Conservation (phyloP, 2,329 filamentous ascomycete genomes). For the Paecilomyces formosus region DNA sequence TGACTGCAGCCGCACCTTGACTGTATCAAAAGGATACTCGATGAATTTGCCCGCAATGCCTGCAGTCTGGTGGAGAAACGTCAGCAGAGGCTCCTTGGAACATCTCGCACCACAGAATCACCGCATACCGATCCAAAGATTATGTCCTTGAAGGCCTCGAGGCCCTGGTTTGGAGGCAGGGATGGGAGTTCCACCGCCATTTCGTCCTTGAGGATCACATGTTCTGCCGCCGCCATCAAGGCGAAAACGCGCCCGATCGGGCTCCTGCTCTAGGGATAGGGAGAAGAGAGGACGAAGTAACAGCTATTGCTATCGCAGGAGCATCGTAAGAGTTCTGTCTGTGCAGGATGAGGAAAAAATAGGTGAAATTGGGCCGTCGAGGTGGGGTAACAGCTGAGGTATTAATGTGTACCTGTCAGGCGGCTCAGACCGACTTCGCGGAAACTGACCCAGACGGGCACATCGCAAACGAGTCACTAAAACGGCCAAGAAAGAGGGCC, state of each 20-base stretch:
- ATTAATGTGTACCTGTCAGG: background rate
- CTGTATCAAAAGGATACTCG: constrained; percentile 96
- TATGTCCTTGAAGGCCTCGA: constrained; percentile 77
- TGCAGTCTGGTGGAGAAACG: constrained; percentile 50
- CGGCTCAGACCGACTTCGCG: background rate
- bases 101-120: constrained; percentile 1
- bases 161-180: constrained; percentile 39
- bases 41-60: constrained; percentile 91
- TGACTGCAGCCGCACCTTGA: constrained; percentile 96
- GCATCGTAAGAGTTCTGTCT: constrained; percentile 16
- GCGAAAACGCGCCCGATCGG: constrained; percentile 2
- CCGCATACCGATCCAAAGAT: constrained; percentile 71
- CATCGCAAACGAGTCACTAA: background rate
- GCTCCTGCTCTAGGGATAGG: constrained; percentile 2
- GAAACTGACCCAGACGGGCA: background rate
- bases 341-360: background rate
- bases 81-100: background rate
- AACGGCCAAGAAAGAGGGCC: background rate
- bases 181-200: constrained; percentile 33
- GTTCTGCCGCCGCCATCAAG: constrained; percentile 31
- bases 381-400: background rate
- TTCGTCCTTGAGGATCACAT: constrained; percentile 31
- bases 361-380: background rate
- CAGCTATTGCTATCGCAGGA: constrained; percentile 14
- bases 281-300: constrained; percentile 1